Evolutionary conservation across 2,329 filamentous ascomycete species (phyloP).

Genomic region (Colletotrichum sp.): DNA sequence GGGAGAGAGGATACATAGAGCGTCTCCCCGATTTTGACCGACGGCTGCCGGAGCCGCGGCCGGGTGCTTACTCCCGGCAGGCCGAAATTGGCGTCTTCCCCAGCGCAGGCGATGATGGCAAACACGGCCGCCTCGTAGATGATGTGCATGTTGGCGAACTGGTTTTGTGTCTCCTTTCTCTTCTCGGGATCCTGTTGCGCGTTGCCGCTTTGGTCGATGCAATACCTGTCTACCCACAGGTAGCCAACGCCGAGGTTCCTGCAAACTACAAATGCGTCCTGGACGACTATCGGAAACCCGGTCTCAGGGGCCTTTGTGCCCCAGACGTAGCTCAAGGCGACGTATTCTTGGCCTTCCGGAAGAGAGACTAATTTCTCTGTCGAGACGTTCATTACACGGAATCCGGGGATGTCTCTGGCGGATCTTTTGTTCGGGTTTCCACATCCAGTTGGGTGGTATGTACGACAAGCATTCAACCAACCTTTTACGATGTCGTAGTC

Average conservation of each 20-base stretch:
- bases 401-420: background rate
- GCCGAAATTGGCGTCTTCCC: constrained; percentile 35
- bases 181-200: constrained; percentile 25
- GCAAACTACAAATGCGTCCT: constrained; percentile 33
- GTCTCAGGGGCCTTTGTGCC: constrained; percentile 18
- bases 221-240: constrained; percentile 45
- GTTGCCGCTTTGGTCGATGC: constrained; percentile 28
- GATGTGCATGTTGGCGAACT: constrained; percentile 42
- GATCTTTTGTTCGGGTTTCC: background rate
- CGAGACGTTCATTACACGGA: background rate
- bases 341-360: constrained; percentile 22
- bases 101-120: constrained; percentile 44
- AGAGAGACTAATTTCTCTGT: background rate
- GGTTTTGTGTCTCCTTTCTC: background rate
- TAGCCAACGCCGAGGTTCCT: constrained; percentile 37
- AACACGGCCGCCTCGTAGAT: constrained; percentile 40
- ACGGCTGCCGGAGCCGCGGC: constrained; percentile 33
- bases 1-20: background rate
- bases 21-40: constrained; percentile 18
- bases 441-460: background rate
- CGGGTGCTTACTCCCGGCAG: constrained; percentile 37
- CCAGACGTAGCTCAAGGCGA: constrained; percentile 40
- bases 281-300: background rate
- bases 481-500: background rate
- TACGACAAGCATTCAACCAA: background rate